Evolutionary conservation across 257 asterid species (phyloP).

Genomic region (Fraxinus excelsior): DNA sequence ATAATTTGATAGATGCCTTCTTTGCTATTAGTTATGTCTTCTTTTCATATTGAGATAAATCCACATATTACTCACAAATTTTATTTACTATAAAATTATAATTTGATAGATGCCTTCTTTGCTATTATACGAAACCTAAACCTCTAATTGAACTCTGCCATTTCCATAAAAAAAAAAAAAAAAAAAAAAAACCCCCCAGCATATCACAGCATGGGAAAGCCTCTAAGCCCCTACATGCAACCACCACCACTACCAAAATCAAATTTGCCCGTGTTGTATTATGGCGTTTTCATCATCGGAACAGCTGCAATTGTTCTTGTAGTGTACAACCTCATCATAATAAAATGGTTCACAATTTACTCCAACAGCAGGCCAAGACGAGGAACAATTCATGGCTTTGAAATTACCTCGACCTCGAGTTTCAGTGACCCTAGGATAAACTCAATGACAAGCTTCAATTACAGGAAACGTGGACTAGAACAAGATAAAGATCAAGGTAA

Average conservation of each 20-base stretch:
- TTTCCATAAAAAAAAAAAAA: not conserved
- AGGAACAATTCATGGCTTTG: not conserved
- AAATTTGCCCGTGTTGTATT: conserved; percentile 31
- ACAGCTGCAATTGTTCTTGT: conserved; percentile 26
- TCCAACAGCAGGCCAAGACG: not conserved
- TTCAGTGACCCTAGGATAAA: conserved; percentile 8
- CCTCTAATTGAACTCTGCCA: not conserved
- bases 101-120: not conserved
- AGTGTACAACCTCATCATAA: conserved; percentile 31
- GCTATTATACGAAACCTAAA: not conserved
- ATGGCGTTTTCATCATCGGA: conserved; percentile 33
- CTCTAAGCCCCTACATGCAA: conserved; percentile 12
- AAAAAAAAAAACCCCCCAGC: no score
- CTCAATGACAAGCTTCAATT: conserved; percentile 37
- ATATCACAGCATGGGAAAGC: conserved; percentile 21
- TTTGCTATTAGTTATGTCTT: not conserved
- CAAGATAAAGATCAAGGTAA: not conserved
- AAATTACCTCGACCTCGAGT: not conserved
- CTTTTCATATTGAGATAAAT: not conserved
- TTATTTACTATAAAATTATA: not conserved
- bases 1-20: not conserved
- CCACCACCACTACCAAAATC: conserved; percentile 10
- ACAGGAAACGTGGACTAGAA: conserved; percentile 25
- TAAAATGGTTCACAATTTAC: conserved; percentile 30
- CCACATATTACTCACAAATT: not conserved